phyloP scores from a whole-genome alignment of 1,284 basidiomycete genomes.

The Stereum hirsutum region DNA sequence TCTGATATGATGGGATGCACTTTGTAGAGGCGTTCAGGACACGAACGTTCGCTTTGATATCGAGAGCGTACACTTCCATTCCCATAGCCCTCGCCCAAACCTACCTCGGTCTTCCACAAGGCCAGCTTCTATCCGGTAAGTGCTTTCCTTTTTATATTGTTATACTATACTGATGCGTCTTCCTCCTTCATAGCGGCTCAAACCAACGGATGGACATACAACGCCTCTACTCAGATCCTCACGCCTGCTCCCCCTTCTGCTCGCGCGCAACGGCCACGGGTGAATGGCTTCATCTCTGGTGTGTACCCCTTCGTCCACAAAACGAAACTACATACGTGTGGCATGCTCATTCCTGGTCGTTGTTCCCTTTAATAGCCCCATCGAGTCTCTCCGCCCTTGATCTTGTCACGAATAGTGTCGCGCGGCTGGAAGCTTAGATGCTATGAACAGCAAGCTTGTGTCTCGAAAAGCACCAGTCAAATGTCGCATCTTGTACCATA shows the following conservation, averaged over 20 bases:
- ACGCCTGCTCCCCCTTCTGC: conserved; percentile 35
- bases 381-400: conserved; percentile 44
- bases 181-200: conserved; percentile 33
- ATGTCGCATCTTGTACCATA: too few relatives aligned
- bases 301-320: neutral
- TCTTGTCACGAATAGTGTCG: conserved; percentile 42
- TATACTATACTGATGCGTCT: neutral
- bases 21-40: conserved; percentile 37
- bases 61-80: conserved; percentile 54
- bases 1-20: conserved; percentile 1
- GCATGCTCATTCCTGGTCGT: conserved; percentile 1
- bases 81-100: conserved; percentile 38
- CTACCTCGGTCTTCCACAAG: conserved; percentile 43
- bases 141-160: conserved; percentile 1
- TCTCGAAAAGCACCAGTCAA: too few relatives aligned
- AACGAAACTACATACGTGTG: neutral
- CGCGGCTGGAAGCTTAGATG: conserved; percentile 34
- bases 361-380: conserved; percentile 20
- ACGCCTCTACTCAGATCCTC: conserved; percentile 34
- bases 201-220: conserved; percentile 40
- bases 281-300: conserved; percentile 5
- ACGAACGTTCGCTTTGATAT: conserved; percentile 43
- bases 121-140: conserved; percentile 40
- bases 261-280: conserved; percentile 11
- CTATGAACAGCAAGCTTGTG: too few relatives aligned